Percentiles rank a stretch among this genome's conserved stretches.
Conservation (phyloP, 139 green algal species). For the Spirogloea muscicola region DNA sequence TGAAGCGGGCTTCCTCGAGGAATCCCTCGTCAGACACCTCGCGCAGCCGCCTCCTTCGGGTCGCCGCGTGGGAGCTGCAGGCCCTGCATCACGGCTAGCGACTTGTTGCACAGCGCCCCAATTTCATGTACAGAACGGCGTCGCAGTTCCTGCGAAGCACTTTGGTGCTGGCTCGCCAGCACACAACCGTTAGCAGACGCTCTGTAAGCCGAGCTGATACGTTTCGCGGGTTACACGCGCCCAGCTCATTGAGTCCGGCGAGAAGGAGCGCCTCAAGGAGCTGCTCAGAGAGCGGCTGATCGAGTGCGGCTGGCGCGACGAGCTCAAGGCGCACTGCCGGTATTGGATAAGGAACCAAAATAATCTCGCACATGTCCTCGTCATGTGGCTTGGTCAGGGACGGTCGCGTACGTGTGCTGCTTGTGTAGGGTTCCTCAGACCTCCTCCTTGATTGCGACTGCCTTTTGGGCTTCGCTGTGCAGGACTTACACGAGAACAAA, state of each 20-base stretch:
- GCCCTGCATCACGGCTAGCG: too few relatives aligned
- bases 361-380: background rate
- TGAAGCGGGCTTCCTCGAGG: too few relatives aligned
- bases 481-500: constrained; percentile 15
- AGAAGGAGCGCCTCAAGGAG: constrained; percentile 41
- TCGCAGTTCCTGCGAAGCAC: background rate
- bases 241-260: constrained; percentile 43
- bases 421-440: background rate
- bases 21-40: too few relatives aligned
- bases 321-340: constrained; percentile 35
- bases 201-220: background rate
- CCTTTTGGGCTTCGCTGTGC: background rate
- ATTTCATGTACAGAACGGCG: background rate
- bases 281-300: constrained; percentile 37
- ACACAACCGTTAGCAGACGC: background rate
- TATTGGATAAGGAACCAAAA: background rate
- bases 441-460: background rate
- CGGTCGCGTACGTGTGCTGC: background rate
- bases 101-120: too few relatives aligned
- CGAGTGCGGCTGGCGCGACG: constrained; percentile 42
- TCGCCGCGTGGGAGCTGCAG: too few relatives aligned
- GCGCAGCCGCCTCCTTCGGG: too few relatives aligned
- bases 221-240: background rate
- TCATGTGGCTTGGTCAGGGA: background rate
- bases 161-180: background rate